These are phyloP conservation scores for Phytophthora pistaciae DNA, from an alignment of 352 stramenopile species.

Conservation along the genomic window DNA sequence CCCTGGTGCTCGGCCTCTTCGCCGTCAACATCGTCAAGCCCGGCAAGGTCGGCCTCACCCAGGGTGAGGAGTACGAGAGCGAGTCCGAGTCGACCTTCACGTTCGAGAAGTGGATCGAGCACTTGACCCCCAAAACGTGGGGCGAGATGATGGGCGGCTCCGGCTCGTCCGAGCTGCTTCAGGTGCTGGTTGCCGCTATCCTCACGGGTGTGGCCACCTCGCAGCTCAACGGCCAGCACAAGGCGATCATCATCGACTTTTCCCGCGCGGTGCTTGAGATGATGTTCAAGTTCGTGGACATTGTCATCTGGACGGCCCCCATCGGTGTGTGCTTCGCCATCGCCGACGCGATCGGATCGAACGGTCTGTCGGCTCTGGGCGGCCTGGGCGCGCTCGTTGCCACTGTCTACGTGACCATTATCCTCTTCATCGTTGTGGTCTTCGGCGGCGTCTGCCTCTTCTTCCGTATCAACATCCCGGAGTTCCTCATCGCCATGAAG, in stretches of 20 bases:
- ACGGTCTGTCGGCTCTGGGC: constrained; percentile 42
- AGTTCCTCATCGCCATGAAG: constrained; percentile 46
- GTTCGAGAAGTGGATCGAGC: constrained; percentile 51
- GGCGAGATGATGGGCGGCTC: constrained; percentile 61
- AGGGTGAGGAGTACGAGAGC: constrained; percentile 37
- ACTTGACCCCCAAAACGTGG: constrained; percentile 63
- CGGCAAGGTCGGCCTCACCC: constrained; percentile 33
- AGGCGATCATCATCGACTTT: constrained; percentile 40
- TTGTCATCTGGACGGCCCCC: constrained; percentile 56
- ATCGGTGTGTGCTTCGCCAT: constrained; percentile 55
- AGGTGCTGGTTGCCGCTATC: constrained; percentile 50
- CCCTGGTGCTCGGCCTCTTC: constrained; percentile 48
- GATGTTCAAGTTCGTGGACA: constrained; percentile 65
- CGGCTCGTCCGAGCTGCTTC: constrained; percentile 51
- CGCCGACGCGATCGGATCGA: constrained; percentile 47
- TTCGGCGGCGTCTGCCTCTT: constrained; percentile 35
- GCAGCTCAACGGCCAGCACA: constrained; percentile 31
- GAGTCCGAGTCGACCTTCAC: constrained; percentile 33
- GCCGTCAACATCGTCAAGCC: constrained; percentile 59
- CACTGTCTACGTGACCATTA: constrained; percentile 43
- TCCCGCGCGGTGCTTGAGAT: constrained; percentile 48
- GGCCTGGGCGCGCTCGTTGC: constrained; percentile 38
- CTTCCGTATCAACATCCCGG: constrained; percentile 55
- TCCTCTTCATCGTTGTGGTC: constrained; percentile 36
- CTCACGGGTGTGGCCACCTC: constrained; percentile 45